Base-by-base conservation (phyloP, 2,329 filamentous ascomycete species). In the Aspergillus felis region DNA sequence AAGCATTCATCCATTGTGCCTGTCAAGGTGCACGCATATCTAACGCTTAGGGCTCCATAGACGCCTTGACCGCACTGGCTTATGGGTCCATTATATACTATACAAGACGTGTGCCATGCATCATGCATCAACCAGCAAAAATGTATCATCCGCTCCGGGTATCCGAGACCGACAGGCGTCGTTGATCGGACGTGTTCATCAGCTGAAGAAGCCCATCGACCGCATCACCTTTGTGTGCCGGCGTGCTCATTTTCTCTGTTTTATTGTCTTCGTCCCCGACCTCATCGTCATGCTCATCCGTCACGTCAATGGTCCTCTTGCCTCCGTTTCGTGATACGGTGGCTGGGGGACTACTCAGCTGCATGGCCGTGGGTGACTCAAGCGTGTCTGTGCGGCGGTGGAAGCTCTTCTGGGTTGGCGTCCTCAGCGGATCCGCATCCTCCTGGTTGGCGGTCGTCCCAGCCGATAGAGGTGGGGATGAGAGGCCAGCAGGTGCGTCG, bases 131-230 rank as follows among this genome's bases (percentile, higher is more conserved):
- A 6, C 12, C 12, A 27, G 7, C 28, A 17, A 38, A 17, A 14
- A 17, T 14, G 32, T 38, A 28, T 57, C 57, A 71, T 29, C 61
- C 62, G 55, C 54, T 64, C 64, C 66, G 68, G 7, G 61, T 48
- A 46, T 68, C 66, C 8, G 28, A 29, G 28, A 29, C 9, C 28
- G 61, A 54, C n/a, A 55, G 64, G 32, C 69, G 65, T 29, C 64
- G 65, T 49, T 66, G 61, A 29, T 67, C 67, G 9, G 67, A 63
- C 25, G 72, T 76, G 24, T 68, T 71, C 74, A 76, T 76, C 12
- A 76, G 64, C 57, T 74, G 75, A 35, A 76, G 60, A 29, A 76
- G 56, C 25, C 74, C 74, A 56, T 76, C 73, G 4, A 75, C 68
- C 1, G 74, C 74, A 44, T 74, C 72, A 17, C 73, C 74, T 41